phyloP scores from a whole-genome alignment of 352 stramenopile genomes.

The Phytopythium cucurbitacearum region DNA sequence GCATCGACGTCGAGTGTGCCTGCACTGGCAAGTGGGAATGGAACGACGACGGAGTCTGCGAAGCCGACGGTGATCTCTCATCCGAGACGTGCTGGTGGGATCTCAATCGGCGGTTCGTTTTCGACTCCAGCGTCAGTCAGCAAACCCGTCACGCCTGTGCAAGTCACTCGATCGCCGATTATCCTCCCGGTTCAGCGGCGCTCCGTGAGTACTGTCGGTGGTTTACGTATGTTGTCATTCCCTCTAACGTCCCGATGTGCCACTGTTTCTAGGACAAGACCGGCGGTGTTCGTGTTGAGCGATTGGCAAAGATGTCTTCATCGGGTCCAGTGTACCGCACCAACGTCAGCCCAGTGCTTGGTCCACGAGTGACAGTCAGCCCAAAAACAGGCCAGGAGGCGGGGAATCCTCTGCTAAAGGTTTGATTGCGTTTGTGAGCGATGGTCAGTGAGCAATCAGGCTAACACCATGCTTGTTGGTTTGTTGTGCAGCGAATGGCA shows the following conservation, averaged over 20 bases:
- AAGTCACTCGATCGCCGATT: slow-evolving; percentile 28
- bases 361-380: slow-evolving; percentile 20
- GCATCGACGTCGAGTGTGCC: background rate
- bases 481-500: slow-evolving; percentile 25
- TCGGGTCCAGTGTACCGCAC: slow-evolving; percentile 35
- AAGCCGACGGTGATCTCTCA: too few species aligned
- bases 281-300: slow-evolving; percentile 24
- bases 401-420: slow-evolving; percentile 26
- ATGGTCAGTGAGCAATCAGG: too few species aligned
- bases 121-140: slow-evolving; percentile 5
- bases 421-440: slow-evolving; percentile 1
- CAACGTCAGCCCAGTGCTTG: slow-evolving; percentile 45
- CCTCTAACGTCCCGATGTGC: background rate
- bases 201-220: slow-evolving; percentile 1
- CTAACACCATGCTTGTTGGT: background rate
- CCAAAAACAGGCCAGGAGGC: slow-evolving; percentile 7
- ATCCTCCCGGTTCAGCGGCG: slow-evolving; percentile 39
- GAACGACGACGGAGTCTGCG: too few species aligned
- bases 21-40: background rate
- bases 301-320: slow-evolving; percentile 62
- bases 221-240: background rate
- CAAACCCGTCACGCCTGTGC: slow-evolving; percentile 1
- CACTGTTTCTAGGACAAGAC: slow-evolving; percentile 8
- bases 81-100: slow-evolving; percentile 11
- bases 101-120: slow-evolving; percentile 17